Evolutionary conservation across 2,329 filamentous ascomycete genomes (phyloP).

Genomic region (Chaetomium sp.): DNA sequence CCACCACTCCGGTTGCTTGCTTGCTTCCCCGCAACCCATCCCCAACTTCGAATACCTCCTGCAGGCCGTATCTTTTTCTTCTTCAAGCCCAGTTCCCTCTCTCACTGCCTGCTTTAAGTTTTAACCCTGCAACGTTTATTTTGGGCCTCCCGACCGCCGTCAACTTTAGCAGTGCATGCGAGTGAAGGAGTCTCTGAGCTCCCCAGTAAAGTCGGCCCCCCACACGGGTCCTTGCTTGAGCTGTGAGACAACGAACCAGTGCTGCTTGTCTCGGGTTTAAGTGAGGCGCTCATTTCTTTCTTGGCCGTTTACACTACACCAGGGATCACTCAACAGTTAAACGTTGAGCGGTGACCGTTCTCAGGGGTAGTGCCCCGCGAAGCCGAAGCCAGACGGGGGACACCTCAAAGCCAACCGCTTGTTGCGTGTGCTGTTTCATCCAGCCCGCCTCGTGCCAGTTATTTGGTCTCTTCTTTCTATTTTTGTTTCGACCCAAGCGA

Average conservation of each 20-base stretch:
- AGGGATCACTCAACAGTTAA: no score
- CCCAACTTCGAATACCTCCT: conserved; percentile 2
- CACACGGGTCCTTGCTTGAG: background rate
- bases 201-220: background rate
- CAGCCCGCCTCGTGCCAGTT: no score
- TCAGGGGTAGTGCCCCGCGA: conserved; percentile 5
- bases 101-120: no score
- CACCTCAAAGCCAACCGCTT: no score
- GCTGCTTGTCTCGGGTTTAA: background rate
- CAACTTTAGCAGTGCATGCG: conserved; percentile 3
- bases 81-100: no score
- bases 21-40: conserved; percentile 16
- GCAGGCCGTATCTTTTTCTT: background rate
- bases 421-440: background rate
- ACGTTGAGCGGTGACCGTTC: background rate
- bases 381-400: background rate
- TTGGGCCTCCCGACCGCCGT: background rate
- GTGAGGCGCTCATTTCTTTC: background rate
- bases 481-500: no score
- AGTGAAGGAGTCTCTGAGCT: conserved; percentile 10
- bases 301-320: background rate
- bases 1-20: background rate
- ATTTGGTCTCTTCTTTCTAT: no score
- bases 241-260: background rate
- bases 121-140: no score